A percentile compares a stretch with the other conserved stretches of the same genome.
Evolutionary conservation across 2,329 filamentous ascomycete species (phyloP).

Genomic region (Monilinia fructigena): DNA sequence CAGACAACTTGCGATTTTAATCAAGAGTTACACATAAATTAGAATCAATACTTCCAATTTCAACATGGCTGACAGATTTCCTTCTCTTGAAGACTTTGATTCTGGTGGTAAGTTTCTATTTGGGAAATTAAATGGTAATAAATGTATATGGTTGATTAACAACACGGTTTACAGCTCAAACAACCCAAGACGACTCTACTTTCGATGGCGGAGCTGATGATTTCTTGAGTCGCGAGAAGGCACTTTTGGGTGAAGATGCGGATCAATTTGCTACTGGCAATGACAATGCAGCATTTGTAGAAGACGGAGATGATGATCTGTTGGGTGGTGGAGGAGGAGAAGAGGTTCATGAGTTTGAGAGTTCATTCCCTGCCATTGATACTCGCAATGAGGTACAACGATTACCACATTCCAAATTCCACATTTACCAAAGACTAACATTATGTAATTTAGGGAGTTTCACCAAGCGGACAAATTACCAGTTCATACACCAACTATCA

Average conservation of each 20-base stretch:
- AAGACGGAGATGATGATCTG: conserved; percentile 68
- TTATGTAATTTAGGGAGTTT: conserved; percentile 56
- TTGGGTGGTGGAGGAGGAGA: conserved; percentile 54
- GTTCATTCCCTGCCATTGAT: conserved; percentile 81
- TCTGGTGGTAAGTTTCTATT: conserved; percentile 45
- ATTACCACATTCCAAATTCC: conserved; percentile 7
- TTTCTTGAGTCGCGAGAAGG: conserved; percentile 90
- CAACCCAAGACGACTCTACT: conserved; percentile 50
- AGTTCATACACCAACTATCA: conserved; percentile 48
- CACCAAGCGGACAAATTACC: conserved; percentile 77
- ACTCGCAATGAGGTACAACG: conserved; percentile 62
- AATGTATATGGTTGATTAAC: conserved; percentile 25
- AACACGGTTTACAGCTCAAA: conserved; percentile 57
- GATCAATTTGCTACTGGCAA: conserved; percentile 80
- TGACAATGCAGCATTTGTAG: conserved; percentile 64
- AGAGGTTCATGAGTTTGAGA: conserved; percentile 65
- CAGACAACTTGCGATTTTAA: conserved; percentile 24
- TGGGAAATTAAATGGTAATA: conserved; percentile 16
- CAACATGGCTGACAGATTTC: conserved; percentile 59
- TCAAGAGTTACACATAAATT: conserved; percentile 14
- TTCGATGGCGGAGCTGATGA: conserved; percentile 64
- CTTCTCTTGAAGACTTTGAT: conserved; percentile 59
- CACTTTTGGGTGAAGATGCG: conserved; percentile 84
- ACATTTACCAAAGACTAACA: conserved; percentile 1
- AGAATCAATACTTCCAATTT: conserved; percentile 20